Evolutionary conservation across 2,329 filamentous ascomycete species (phyloP), one percentile per base, ranked within the genome.

Genomic region (Drechmeria coniospora): DNA sequence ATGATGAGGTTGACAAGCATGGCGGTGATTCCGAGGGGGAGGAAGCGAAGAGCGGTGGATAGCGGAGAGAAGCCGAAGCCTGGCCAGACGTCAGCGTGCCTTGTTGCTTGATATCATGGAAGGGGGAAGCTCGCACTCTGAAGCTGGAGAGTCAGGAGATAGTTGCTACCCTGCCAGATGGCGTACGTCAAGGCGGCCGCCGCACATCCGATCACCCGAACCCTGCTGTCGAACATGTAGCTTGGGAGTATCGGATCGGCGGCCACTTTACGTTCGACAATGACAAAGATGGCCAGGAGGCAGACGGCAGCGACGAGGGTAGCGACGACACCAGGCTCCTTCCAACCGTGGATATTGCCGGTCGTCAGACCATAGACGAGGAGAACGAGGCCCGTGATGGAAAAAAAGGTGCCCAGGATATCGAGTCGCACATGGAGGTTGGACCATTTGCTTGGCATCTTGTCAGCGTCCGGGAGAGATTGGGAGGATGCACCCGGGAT

Each of bases 21-120:
- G 22, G 33, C 33, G 5, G 33, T 30, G 15, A 35, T 35, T 5
- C 33, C 33, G 1, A 35, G 26, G 4, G 33, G 33, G 8, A 35
- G 26, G 25, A 35, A 35, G 3, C 30, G 30, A 14, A 34, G n/a
- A 11, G 30, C 32, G 12, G 32, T 34, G 9, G 23, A 27, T n/a
- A 34, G 30, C 1, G 32, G 18, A 12, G 32, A 29, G 30, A 32
- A 32, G 17, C 32, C 32, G 10, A 32, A 34, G 25, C 26, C 29
- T 33, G 18, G 10, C n/a, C n/a, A n/a, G n/a, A n/a, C n/a, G n/a
- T n/a, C n/a, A n/a, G n/a, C n/a, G n/a, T n/a, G n/a, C n/a, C n/a
- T n/a, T n/a, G n/a, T n/a, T n/a, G n/a, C n/a, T n/a, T n/a, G n/a
- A n/a, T n/a, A n/a, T n/a, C n/a, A n/a, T 18, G 11, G 9, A 28